These are phyloP conservation scores for Chlorophyllum brunneum DNA, from an alignment of 768 basidiomycete species.

Conservation along the genomic window DNA sequence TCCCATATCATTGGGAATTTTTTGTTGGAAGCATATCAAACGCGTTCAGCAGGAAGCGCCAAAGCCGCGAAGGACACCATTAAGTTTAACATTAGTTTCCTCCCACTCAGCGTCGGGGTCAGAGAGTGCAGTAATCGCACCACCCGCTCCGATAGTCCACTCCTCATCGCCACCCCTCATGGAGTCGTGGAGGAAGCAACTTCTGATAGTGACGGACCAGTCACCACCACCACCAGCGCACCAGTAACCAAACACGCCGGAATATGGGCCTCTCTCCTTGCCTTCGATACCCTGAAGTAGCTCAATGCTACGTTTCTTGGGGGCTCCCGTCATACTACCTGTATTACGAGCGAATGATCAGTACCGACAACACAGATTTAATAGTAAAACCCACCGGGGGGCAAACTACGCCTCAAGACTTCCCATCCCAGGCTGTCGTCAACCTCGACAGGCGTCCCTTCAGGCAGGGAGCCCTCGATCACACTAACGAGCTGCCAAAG, in stretches of 20 bases:
- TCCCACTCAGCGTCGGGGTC: constrained; percentile 89
- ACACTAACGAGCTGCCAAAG: constrained; percentile 96
- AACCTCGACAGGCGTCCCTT: constrained; percentile 26
- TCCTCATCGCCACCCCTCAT: constrained; percentile 34
- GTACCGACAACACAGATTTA: not conserved
- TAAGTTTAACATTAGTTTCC: constrained; percentile 86
- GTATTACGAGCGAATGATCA: constrained; percentile 3
- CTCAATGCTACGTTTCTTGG: constrained; percentile 91
- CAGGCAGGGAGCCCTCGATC: constrained; percentile 64
- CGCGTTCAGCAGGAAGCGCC: constrained; percentile 27
- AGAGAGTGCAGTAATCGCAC: constrained; percentile 92
- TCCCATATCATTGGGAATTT: too few relatives aligned
- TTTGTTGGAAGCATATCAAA: too few relatives aligned
- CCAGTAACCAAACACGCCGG: constrained; percentile 93
- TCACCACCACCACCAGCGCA: constrained; percentile 85
- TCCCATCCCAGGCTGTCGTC: constrained; percentile 70
- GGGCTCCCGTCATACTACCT: constrained; percentile 98
- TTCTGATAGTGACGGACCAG: constrained; percentile 93
- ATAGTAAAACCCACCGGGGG: constrained; percentile 63
- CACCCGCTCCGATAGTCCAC: constrained; percentile 89
- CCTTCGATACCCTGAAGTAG: constrained; percentile 80
- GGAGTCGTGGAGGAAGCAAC: constrained; percentile 72
- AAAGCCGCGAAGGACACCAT: constrained; percentile 70
- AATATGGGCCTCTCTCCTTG: constrained; percentile 74
- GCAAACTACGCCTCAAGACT: constrained; percentile 72